Percentiles rank a stretch among this genome's conserved stretches.
Evolutionary conservation across 768 basidiomycete genomes (phyloP).

Genomic region (Calocybe cyanea): DNA sequence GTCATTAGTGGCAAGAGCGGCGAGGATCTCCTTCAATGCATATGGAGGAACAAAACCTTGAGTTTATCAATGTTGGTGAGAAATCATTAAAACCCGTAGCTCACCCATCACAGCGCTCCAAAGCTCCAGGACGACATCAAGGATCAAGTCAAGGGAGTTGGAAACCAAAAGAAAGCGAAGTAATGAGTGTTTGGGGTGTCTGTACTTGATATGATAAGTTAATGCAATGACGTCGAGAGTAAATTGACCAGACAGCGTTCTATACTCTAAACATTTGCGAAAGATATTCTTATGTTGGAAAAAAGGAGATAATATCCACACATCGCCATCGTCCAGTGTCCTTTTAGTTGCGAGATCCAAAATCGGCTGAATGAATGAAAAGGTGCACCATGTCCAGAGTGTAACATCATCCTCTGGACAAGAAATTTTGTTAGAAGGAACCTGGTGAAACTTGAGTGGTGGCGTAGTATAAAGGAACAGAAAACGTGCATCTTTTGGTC

Average conservation of each 20-base stretch:
- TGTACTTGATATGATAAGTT: conserved; percentile 17
- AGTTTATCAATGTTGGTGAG: background rate
- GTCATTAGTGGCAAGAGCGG: conserved; percentile 41
- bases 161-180: conserved; percentile 60
- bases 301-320: conserved; percentile 66
- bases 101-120: conserved; percentile 55
- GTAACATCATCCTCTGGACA: conserved; percentile 64
- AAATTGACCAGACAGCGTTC: conserved; percentile 28
- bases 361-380: conserved; percentile 63
- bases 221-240: conserved; percentile 2
- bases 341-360: conserved; percentile 46
- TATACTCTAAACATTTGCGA: conserved; percentile 56
- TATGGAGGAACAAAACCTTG: conserved; percentile 66
- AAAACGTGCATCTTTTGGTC: conserved; percentile 39
- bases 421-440: conserved; percentile 44
- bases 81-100: conserved; percentile 9
- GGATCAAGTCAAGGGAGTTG: conserved; percentile 65
- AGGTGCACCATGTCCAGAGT: conserved; percentile 63
- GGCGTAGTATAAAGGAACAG: conserved; percentile 1
- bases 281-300: conserved; percentile 69
- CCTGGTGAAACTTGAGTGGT: conserved; percentile 26
- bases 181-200: conserved; percentile 53
- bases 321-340: conserved; percentile 48
- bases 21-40: conserved; percentile 58
- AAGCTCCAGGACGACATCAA: conserved; percentile 54